phyloP scores from a whole-genome alignment of 805 yeast species.

The Limtongia smithiae region DNA sequence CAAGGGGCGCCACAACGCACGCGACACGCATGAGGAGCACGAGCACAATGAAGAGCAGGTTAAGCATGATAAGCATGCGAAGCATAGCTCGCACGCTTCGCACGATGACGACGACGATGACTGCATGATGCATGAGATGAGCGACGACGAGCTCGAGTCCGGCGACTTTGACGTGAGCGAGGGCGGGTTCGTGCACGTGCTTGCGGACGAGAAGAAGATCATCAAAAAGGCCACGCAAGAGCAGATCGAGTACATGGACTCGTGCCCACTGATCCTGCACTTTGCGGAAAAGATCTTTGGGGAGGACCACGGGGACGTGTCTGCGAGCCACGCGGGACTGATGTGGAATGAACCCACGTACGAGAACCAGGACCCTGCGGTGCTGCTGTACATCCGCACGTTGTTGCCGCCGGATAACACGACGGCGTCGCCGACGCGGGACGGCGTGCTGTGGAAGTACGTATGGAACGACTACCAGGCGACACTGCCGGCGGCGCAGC shows the following conservation, averaged over 20 bases:
- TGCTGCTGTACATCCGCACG: slow-evolving; percentile 66
- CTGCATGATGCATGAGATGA: slow-evolving; percentile 25
- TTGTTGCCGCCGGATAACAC: slow-evolving; percentile 63
- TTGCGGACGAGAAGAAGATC: slow-evolving; percentile 29
- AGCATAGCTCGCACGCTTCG: not conserved
- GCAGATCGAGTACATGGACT: slow-evolving; percentile 58
- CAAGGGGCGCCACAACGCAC: too few relatives aligned
- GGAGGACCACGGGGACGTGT: slow-evolving; percentile 40
- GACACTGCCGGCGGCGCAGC: slow-evolving; percentile 32
- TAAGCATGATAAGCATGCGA: not conserved
- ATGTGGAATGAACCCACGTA: slow-evolving; percentile 56
- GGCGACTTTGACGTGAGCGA: slow-evolving; percentile 24
- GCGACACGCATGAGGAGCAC: not conserved
- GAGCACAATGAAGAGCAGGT: not conserved
- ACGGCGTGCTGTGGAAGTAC: slow-evolving; percentile 32
- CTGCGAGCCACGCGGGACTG: slow-evolving; percentile 83
- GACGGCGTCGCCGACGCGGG: slow-evolving; percentile 47
- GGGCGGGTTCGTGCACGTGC: slow-evolving; percentile 23
- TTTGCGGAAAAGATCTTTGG: slow-evolving; percentile 52
- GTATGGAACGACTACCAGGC: slow-evolving; percentile 33
- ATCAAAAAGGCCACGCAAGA: slow-evolving; percentile 45
- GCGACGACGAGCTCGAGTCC: slow-evolving; percentile 25
- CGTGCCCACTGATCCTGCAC: slow-evolving; percentile 60
- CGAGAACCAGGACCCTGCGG: slow-evolving; percentile 57
- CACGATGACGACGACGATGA: slow-evolving; percentile 23